Percentiles rank a stretch among this genome's conserved stretches.
These are phyloP conservation scores for Lactarius vividus DNA, from an alignment of 768 basidiomycete genomes.

Conservation along the genomic window DNA sequence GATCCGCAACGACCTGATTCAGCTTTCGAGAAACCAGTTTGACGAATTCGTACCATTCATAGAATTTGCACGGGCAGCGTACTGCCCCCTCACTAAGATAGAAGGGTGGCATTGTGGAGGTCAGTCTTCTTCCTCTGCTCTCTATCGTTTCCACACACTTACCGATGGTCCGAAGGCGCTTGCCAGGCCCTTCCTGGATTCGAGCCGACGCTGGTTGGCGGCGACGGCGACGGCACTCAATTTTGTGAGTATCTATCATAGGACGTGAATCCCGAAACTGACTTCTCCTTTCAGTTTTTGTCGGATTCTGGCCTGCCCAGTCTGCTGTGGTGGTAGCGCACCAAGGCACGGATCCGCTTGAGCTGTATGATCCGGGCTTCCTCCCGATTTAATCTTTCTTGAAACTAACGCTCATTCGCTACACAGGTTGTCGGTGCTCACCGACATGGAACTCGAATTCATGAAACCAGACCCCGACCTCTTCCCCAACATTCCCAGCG, in stretches of 20 bases:
- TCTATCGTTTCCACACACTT: neutral
- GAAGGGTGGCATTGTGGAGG: slow-evolving; percentile 46
- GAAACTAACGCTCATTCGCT: neutral
- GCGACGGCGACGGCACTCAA: slow-evolving; percentile 48
- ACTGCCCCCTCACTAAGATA: slow-evolving; percentile 43
- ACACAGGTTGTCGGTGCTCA: slow-evolving; percentile 19
- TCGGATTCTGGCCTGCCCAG: slow-evolving; percentile 23
- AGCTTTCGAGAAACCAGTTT: slow-evolving; percentile 36
- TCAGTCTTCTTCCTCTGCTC: slow-evolving; percentile 29
- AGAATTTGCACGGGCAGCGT: slow-evolving; percentile 54
- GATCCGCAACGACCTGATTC: slow-evolving; percentile 22
- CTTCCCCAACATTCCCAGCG: slow-evolving; percentile 17
- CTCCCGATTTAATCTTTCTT: neutral
- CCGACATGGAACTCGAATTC: slow-evolving; percentile 10
- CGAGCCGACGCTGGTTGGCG: slow-evolving; percentile 42
- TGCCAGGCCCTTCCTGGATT: slow-evolving; percentile 44
- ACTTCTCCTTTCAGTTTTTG: slow-evolving; percentile 18
- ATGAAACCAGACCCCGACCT: slow-evolving; percentile 15
- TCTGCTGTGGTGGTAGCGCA: slow-evolving; percentile 26
- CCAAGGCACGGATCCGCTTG: slow-evolving; percentile 23
- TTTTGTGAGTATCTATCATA: slow-evolving; percentile 38
- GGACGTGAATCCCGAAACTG: neutral
- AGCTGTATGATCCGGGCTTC: slow-evolving; percentile 15
- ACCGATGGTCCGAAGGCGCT: slow-evolving; percentile 34
- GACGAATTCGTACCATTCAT: slow-evolving; percentile 44